phyloP scores from a whole-genome alignment of 805 yeast genomes.

The Saturnispora halmiae region DNA sequence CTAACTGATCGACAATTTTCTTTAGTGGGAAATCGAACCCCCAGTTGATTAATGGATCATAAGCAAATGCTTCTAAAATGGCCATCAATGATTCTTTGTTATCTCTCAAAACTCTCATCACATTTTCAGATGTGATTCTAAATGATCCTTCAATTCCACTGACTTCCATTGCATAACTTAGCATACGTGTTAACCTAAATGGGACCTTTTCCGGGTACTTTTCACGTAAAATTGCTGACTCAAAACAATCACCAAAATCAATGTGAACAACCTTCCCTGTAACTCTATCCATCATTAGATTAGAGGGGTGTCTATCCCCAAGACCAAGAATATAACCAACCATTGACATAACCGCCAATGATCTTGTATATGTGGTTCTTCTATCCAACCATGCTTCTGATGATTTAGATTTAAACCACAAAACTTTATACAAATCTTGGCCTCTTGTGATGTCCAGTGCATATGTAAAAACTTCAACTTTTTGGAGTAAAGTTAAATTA shows the following conservation, averaged over 20 bases:
- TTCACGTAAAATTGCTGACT: slow-evolving; percentile 92
- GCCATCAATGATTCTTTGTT: slow-evolving; percentile 97
- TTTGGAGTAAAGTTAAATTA: slow-evolving; percentile 75
- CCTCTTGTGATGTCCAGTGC: slow-evolving; percentile 94
- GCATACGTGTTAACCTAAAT: slow-evolving; percentile 91
- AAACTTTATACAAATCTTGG: slow-evolving; percentile 87
- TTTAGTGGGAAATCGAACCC: slow-evolving; percentile 89
- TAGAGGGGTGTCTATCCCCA: slow-evolving; percentile 97
- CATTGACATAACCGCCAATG: slow-evolving; percentile 98
- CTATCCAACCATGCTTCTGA: slow-evolving; percentile 98
- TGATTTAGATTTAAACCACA: slow-evolving; percentile 93
- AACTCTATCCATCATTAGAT: slow-evolving; percentile 85
- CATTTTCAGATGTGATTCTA: slow-evolving; percentile 93
- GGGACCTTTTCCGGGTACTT: slow-evolving; percentile 98
- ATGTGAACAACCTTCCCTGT: slow-evolving; percentile 96
- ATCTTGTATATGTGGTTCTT: slow-evolving; percentile 90
- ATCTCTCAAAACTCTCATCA: slow-evolving; percentile 87
- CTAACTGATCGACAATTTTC: slow-evolving; percentile 53
- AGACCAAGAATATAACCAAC: slow-evolving; percentile 93
- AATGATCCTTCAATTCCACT: slow-evolving; percentile 97
- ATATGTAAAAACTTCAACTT: slow-evolving; percentile 93
- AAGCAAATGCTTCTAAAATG: slow-evolving; percentile 93
- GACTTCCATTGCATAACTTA: slow-evolving; percentile 97
- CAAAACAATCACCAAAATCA: slow-evolving; percentile 99
- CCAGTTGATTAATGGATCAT: slow-evolving; percentile 98